Conservation (phyloP, 73 alveolate species). For the Paramecium octaurelia region DNA sequence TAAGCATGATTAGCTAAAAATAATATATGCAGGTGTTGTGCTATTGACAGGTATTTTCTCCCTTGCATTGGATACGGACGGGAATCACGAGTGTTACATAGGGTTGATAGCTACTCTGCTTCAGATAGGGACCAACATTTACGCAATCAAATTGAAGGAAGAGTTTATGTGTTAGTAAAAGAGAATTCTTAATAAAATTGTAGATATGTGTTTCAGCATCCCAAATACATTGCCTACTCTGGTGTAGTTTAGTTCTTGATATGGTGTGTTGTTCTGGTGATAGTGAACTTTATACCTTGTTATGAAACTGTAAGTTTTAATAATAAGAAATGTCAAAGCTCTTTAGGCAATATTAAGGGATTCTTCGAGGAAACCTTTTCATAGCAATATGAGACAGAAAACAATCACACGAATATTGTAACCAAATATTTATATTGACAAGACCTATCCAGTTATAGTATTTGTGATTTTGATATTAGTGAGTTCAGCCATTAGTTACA, state of each 20-base stretch:
- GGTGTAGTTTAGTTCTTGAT: background rate
- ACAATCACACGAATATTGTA: background rate
- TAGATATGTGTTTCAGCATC: background rate
- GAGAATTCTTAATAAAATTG: background rate
- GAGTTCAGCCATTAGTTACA: background rate
- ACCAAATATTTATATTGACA: background rate
- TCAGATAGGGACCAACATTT: background rate
- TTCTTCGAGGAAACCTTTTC: background rate
- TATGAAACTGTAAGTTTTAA: background rate
- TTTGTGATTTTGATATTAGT: background rate
- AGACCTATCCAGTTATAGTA: background rate
- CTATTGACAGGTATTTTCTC: background rate
- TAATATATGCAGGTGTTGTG: background rate
- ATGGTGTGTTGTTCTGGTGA: background rate
- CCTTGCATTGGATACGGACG: background rate
- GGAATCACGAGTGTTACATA: background rate
- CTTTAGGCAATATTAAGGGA: background rate
- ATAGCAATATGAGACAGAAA: background rate
- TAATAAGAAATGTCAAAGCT: background rate
- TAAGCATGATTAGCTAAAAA: background rate
- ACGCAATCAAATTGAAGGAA: background rate
- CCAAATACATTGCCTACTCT: background rate
- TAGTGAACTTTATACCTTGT: background rate
- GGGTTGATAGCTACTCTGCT: conserved; percentile 10
- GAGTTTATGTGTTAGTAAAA: background rate